These are phyloP conservation scores for Tetrahymena thermophila DNA, from an alignment of 73 alveolate genomes.

Conservation along the genomic window DNA sequence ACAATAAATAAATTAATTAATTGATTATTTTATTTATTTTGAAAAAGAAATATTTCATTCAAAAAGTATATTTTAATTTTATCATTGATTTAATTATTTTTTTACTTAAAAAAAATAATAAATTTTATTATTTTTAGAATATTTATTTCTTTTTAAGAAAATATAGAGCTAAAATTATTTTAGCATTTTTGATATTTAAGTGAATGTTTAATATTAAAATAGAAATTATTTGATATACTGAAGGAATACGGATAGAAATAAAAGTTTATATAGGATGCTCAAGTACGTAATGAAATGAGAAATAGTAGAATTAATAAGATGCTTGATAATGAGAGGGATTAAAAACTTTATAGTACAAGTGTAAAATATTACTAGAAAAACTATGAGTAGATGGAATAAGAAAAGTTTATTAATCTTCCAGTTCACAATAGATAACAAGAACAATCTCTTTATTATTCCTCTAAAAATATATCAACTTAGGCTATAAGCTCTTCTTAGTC, in stretches of 20 bases:
- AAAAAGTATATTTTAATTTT: no score
- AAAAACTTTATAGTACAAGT: background rate
- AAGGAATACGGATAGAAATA: background rate
- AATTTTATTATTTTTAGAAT: no score
- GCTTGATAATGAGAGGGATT: background rate
- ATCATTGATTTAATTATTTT: no score
- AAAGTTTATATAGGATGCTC: background rate
- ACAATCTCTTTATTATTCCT: background rate
- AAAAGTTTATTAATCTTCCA: background rate
- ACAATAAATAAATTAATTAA: no score
- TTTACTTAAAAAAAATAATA: no score
- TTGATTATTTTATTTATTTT: no score
- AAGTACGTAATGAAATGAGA: background rate
- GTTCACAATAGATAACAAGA: background rate
- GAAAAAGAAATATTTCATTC: no score
- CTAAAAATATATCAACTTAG: background rate
- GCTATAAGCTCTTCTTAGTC: background rate
- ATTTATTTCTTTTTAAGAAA: no score
- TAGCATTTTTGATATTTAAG: no score
- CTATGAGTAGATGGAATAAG: background rate
- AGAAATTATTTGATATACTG: background rate
- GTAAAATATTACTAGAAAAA: background rate
- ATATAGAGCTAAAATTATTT: no score
- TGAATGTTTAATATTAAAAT: background rate
- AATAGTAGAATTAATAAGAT: background rate